Conservation (phyloP, 139 green algal genomes). For the Ettlia oleoabundans region DNA sequence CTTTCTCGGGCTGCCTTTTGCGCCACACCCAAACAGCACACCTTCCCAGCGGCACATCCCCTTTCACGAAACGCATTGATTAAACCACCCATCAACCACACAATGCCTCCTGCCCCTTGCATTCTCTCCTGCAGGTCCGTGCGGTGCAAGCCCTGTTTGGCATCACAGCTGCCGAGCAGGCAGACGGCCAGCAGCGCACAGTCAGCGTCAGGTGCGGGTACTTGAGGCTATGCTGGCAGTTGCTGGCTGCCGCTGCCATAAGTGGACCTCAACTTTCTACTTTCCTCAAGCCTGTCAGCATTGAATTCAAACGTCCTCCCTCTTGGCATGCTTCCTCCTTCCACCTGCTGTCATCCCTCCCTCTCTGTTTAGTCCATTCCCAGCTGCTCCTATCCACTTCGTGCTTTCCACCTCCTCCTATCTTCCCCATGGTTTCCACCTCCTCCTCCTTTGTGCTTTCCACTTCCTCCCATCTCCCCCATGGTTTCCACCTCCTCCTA, state of each 20-base stretch:
- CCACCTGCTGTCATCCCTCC: not conserved
- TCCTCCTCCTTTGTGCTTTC: too few species aligned
- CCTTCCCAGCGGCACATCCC: too few species aligned
- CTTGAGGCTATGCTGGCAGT: too few species aligned
- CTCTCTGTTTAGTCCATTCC: too few species aligned
- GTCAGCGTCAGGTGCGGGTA: constrained; percentile 33
- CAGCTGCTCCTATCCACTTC: too few species aligned
- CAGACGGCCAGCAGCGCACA: constrained; percentile 2
- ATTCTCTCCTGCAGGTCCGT: constrained; percentile 1
- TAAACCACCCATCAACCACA: too few species aligned
- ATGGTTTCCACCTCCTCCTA: not conserved
- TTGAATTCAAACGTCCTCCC: too few species aligned
- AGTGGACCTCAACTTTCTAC: too few species aligned
- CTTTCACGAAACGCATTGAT: too few species aligned
- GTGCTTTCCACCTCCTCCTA: not conserved
- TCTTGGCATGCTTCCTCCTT: not conserved
- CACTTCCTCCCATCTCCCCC: not conserved
- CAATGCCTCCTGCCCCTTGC: not conserved
- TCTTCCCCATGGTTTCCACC: not conserved
- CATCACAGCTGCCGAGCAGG: constrained; percentile 3
- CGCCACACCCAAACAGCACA: too few species aligned
- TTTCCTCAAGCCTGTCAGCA: not conserved
- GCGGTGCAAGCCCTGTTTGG: constrained; percentile 47
- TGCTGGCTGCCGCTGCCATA: too few species aligned
- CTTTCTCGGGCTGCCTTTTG: too few species aligned